These are phyloP conservation scores for Verbena officinalis DNA, from an alignment of 257 asterid species.

Conservation along the genomic window DNA sequence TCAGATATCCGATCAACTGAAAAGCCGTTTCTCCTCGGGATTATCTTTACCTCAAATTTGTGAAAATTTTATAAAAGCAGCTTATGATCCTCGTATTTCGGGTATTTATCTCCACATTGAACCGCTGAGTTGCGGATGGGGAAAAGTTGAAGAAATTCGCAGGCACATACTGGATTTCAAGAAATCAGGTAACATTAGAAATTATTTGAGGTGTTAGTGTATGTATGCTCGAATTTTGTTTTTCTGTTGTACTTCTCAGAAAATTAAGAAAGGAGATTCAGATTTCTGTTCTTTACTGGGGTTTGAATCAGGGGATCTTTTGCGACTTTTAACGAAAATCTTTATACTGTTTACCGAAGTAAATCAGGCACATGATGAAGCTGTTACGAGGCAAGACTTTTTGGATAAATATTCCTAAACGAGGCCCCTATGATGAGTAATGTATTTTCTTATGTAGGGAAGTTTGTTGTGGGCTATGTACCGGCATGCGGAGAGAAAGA, in stretches of 20 bases:
- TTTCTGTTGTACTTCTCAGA: slow-evolving; percentile 11
- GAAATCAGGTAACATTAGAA: slow-evolving; percentile 69
- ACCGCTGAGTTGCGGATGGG: slow-evolving; percentile 92
- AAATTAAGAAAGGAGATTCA: slow-evolving; percentile 10
- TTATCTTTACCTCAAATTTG: slow-evolving; percentile 92
- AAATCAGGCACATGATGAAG: slow-evolving; percentile 14
- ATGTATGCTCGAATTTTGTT: slow-evolving; percentile 13
- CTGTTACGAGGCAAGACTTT: slow-evolving; percentile 12
- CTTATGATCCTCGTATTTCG: slow-evolving; percentile 93
- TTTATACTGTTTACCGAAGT: too few relatives aligned
- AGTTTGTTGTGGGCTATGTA: slow-evolving; percentile 77
- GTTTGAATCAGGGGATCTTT: too few relatives aligned
- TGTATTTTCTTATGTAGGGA: slow-evolving; percentile 52
- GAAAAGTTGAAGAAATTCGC: slow-evolving; percentile 91
- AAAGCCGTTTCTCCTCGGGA: slow-evolving; percentile 94
- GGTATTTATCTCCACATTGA: slow-evolving; percentile 95
- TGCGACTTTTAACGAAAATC: too few relatives aligned
- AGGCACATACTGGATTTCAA: slow-evolving; percentile 86
- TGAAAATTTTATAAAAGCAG: slow-evolving; percentile 89
- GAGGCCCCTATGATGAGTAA: slow-evolving; percentile 20
- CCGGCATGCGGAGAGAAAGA: slow-evolving; percentile 93
- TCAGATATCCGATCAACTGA: slow-evolving; percentile 97
- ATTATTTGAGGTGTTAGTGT: slow-evolving; percentile 8
- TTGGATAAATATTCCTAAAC: slow-evolving; percentile 6
- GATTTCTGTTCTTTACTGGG: slow-evolving; percentile 16